Base-by-base conservation (phyloP, 805 yeast genomes). In the Priceomyces fermenticarens region DNA sequence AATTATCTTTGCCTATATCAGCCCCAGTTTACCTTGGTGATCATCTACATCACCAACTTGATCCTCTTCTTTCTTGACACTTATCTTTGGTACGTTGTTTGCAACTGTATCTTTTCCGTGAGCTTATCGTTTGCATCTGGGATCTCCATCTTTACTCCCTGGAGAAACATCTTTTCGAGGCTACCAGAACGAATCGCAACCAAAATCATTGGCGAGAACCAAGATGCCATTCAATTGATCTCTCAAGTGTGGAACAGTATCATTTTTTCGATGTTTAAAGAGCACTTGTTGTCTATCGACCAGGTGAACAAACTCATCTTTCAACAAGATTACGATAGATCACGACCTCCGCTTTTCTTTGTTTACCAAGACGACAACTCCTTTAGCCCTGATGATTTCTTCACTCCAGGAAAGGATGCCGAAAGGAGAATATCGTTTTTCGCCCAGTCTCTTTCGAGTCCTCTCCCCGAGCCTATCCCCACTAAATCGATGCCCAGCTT, bases 381-480 rank as follows among this genome's bases (percentile, higher is more conserved):
- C 7, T 46, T 58, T n/a, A 57, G 59, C 4, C 38, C 63, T 36
- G 55, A 62, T 16, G 72, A 69, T 26, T 74, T 67, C 44, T 71
- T 75, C 49, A 58, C 61, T 10, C 61, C 73, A 3, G 67, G 70
- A 13, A 67, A 72, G 12, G 81, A 76, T 45, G 80, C 80, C 1
- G 77, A 75, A 46, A 52, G 81, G 50, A 56, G 81, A 39, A 70
- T 77, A 2, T 66, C 76, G 0, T 77, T 73, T 47, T 76, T 77
- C 62, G 80, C 81, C 0, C 80, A 74, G 42, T 73, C 80, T 1
- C 47, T 77, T 17, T 67, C 80, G 0, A 68, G 75, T 8, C 65
- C 74, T 3, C 53, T 77, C 17, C 74, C 77, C 0, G 78, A 71
- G 34, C 76, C 80, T 2, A 55, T 65, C 9, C 75, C 79, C 0